Conservation (phyloP, 768 basidiomycete species). For the Guyanaporus albipodus region DNA sequence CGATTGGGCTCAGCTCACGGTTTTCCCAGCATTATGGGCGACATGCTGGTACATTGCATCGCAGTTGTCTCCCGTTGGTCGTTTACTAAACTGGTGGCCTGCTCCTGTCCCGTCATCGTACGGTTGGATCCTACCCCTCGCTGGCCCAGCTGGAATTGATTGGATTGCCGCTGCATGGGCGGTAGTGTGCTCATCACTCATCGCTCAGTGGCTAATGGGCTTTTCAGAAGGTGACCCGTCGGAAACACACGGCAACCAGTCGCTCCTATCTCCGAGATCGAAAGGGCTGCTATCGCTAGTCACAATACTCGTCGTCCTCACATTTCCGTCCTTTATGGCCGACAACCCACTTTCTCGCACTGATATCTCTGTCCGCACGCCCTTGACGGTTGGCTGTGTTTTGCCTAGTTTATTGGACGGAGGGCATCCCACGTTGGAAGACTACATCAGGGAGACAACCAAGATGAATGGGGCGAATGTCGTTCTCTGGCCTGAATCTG, state of each 20-base stretch:
- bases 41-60: constrained; percentile 54
- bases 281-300: constrained; percentile 36
- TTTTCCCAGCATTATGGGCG: constrained; percentile 73
- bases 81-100: constrained; percentile 60
- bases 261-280: constrained; percentile 18
- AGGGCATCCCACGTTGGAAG: constrained; percentile 46
- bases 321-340: constrained; percentile 54
- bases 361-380: constrained; percentile 42
- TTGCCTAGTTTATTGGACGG: constrained; percentile 48
- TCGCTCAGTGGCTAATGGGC: constrained; percentile 58
- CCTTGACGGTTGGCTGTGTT: constrained; percentile 62
- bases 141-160: constrained; percentile 62
- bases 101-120: constrained; percentile 57
- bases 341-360: constrained; percentile 36
- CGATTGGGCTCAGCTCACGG: constrained; percentile 42
- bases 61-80: constrained; percentile 60
- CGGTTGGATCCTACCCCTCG: constrained; percentile 54
- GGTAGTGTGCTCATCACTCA: constrained; percentile 51
- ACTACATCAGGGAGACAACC: constrained; percentile 58
- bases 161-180: constrained; percentile 80
- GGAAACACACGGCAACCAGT: neutral
- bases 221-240: constrained; percentile 14
- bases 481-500: constrained; percentile 79
- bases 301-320: constrained; percentile 40
- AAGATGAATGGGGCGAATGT: constrained; percentile 49